Percentiles rank a stretch among this genome's conserved stretches.
phyloP scores from a whole-genome alignment of 2,329 filamentous ascomycete genomes.

The Xylariaceae sp. region DNA sequence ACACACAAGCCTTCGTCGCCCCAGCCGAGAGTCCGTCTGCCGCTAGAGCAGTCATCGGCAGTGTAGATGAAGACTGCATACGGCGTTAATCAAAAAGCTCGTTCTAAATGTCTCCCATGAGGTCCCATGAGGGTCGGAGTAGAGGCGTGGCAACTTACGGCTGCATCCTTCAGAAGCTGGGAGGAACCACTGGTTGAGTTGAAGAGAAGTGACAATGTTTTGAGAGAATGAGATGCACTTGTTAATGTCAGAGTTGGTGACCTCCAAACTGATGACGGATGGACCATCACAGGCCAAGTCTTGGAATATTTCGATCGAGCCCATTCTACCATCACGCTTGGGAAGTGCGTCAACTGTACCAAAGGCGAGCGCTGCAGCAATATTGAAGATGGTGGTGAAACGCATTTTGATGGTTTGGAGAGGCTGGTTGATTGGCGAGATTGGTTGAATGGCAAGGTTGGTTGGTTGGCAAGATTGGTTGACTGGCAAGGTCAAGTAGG shows the following conservation, averaged over 20 bases:
- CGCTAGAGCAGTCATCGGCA: constrained; percentile 7
- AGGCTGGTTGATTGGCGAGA: too few species aligned
- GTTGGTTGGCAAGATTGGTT: not conserved
- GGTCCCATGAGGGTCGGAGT: not conserved
- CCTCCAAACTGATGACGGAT: constrained; percentile 24
- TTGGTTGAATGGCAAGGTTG: not conserved
- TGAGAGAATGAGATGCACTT: constrained; percentile 41
- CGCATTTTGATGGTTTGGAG: constrained; percentile 20
- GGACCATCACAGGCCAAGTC: constrained; percentile 17
- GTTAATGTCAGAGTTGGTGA: constrained; percentile 18
- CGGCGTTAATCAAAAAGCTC: not conserved
- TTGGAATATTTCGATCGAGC: constrained; percentile 24
- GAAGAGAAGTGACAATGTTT: constrained; percentile 16
- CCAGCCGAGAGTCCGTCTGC: not conserved
- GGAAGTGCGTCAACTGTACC: constrained; percentile 16
- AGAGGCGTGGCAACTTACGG: constrained; percentile 14
- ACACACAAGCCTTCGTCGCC: not conserved
- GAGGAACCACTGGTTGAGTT: constrained; percentile 12
- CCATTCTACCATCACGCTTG: constrained; percentile 19
- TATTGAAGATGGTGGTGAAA: constrained; percentile 20
- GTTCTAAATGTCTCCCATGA: too few species aligned
- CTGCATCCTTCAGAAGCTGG: constrained; percentile 18
- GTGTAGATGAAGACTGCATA: constrained; percentile 15
- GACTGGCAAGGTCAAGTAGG: not conserved
- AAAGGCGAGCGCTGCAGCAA: constrained; percentile 15